Percentiles rank a stretch among this genome's conserved stretches.
Evolutionary conservation across 2,329 filamentous ascomycete species (phyloP).

Genomic region (Phialemonium atrogriseum): DNA sequence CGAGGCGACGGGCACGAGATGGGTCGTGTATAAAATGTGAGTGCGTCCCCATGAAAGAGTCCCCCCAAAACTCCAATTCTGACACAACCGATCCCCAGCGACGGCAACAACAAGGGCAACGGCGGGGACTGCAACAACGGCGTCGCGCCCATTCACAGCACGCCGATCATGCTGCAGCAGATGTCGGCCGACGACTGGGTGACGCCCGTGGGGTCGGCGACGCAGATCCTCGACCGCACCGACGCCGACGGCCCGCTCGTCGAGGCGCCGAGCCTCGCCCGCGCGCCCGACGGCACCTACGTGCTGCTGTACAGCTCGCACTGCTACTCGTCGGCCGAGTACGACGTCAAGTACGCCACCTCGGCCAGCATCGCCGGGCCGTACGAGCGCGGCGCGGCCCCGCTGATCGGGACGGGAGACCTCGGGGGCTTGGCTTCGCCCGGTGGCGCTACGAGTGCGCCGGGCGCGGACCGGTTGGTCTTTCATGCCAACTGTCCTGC

Average conservation of each 20-base stretch:
- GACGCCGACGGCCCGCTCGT: slow-evolving; percentile 44
- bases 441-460: slow-evolving; percentile 23
- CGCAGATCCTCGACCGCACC: slow-evolving; percentile 36
- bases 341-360: slow-evolving; percentile 54
- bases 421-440: slow-evolving; percentile 30
- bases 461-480: slow-evolving; percentile 8
- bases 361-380: slow-evolving; percentile 27
- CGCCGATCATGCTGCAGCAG: slow-evolving; percentile 49
- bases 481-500: slow-evolving; percentile 13
- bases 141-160: slow-evolving; percentile 30
- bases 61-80: no score
- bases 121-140: slow-evolving; percentile 37
- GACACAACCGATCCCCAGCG: no score
- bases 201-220: slow-evolving; percentile 40
- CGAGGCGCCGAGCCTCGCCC: slow-evolving; percentile 50
- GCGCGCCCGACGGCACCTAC: slow-evolving; percentile 39
- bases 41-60: no score
- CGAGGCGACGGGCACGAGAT: slow-evolving; percentile 38
- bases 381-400: slow-evolving; percentile 22
- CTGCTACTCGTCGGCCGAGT: slow-evolving; percentile 44
- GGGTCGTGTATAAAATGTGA: slow-evolving; percentile 60
- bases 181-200: slow-evolving; percentile 38
- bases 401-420: slow-evolving; percentile 27
- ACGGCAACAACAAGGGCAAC: slow-evolving; percentile 47
- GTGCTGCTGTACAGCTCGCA: slow-evolving; percentile 56